Conservation (phyloP, 345 rosid genomes). For the Gossypium stocksii region DNA sequence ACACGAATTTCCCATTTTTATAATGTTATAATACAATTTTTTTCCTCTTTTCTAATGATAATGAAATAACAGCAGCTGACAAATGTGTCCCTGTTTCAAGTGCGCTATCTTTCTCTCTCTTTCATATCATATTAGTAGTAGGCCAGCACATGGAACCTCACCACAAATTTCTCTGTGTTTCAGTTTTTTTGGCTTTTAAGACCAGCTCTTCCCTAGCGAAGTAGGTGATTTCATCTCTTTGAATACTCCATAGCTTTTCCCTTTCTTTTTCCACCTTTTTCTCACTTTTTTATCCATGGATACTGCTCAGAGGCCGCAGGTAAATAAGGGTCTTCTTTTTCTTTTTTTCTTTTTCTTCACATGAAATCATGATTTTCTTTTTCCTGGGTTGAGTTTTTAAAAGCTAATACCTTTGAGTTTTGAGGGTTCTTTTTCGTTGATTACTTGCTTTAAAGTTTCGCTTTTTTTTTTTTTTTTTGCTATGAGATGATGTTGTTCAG, state of each 20-base stretch:
- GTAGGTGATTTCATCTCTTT: constrained; percentile 24
- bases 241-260: constrained; percentile 16
- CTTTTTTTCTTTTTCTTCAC: constrained; percentile 16
- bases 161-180: constrained; percentile 15
- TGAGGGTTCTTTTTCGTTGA: background rate
- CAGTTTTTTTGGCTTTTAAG: constrained; percentile 18
- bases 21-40: background rate
- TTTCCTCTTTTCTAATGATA: background rate
- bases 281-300: constrained; percentile 31
- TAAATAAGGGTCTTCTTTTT: constrained; percentile 15
- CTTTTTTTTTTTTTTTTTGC: constrained; percentile 7
- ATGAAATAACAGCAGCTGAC: constrained; percentile 15
- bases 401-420: constrained; percentile 15
- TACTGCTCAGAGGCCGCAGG: constrained; percentile 46
- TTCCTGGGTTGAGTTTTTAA: constrained; percentile 16
- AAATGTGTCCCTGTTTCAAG: constrained; percentile 11
- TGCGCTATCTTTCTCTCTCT: background rate
- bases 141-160: constrained; percentile 24
- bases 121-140: constrained; percentile 14
- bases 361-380: constrained; percentile 10
- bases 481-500: constrained; percentile 24
- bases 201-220: constrained; percentile 18
- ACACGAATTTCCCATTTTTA: background rate
- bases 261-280: background rate
- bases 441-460: constrained; percentile 7